Percentiles rank a stretch among this genome's conserved stretches.
phyloP scores from a whole-genome alignment of 202 grass and related monocot genomes.

The Schoenoplectus triqueter region DNA sequence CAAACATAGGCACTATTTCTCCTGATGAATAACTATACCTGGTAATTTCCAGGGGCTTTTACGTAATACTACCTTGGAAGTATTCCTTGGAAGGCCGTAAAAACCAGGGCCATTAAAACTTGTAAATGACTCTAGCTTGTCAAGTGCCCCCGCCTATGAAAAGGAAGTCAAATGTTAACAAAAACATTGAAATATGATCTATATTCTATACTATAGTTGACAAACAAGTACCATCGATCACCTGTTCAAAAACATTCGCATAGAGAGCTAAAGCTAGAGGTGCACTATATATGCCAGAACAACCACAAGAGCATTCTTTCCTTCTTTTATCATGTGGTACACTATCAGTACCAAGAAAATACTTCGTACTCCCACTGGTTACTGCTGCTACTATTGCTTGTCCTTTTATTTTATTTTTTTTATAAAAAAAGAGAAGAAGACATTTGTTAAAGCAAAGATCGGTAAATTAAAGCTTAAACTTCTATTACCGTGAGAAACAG shows the following conservation, averaged over 20 bases:
- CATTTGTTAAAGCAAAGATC: constrained; percentile 7
- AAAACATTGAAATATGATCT: background rate
- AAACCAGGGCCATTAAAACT: constrained; percentile 97
- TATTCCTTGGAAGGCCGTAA: constrained; percentile 87
- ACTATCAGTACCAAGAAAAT: constrained; percentile 79
- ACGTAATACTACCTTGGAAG: constrained; percentile 62
- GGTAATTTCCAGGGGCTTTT: constrained; percentile 83
- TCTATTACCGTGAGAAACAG: background rate
- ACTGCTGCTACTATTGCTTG: constrained; percentile 75
- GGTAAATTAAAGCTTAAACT: background rate
- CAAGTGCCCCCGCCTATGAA: constrained; percentile 69
- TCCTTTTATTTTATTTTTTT: constrained; percentile 31
- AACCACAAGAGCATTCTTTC: constrained; percentile 95
- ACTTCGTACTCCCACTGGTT: constrained; percentile 72
- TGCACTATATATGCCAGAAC: constrained; percentile 89
- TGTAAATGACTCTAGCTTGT: constrained; percentile 88
- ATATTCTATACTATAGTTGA: background rate
- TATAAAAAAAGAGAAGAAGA: background rate
- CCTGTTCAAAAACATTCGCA: constrained; percentile 87
- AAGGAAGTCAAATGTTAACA: constrained; percentile 11
- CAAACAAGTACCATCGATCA: constrained; percentile 38
- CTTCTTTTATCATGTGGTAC: constrained; percentile 80
- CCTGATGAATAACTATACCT: constrained; percentile 56
- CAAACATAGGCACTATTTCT: constrained; percentile 87
- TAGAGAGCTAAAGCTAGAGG: constrained; percentile 86